Base-by-base conservation (phyloP, 2,329 filamentous ascomycete species). In the Claviceps sp. region DNA sequence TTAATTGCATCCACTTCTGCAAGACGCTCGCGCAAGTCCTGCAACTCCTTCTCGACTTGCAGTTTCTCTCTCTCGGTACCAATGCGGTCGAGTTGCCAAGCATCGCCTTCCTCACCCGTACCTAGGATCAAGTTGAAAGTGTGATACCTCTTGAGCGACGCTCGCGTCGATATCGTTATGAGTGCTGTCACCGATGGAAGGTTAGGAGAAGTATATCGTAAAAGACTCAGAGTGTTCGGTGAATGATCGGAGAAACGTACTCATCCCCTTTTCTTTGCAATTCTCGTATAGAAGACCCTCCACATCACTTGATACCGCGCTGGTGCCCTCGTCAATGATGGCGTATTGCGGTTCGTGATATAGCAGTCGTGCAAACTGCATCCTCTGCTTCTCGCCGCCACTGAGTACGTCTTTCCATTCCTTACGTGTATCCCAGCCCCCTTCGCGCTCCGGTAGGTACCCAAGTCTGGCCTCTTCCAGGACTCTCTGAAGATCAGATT, bases 381-480 rank as follows among this genome's bases (percentile, higher is more conserved):
- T 88, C 22, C 93, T 77, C 71, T 98, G 93, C 72, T 98, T 98
- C 75, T 98, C 93, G 13, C 93, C 93, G 40, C 93, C 93, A 57
- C 85, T 91, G n/a, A 98, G 75, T 4, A 98, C 88, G 59, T 97
- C 91, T 70, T 97, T 96, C 93, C 93, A 98, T 64, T 95, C 90
- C 68, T 98, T 97, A 52, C 88, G 80, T 4, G 88, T 93, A 63
- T 98, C 88, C 89, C 89, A 97, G 14, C 93, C 93, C 40, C 93
- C 93, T 72, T 98, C 93, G 16, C 93, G 82, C 47, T 90, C 82
- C 1, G 88, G 87, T 1, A 98, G 77, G 66, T 98, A 97, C 4
- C 89, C 91, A 0, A 98, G 76, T 52, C 81, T 81, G 0, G 90
- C 90, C 49, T 87, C 85, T 52, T 95, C 87, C 3, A 98, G 77